Evolutionary conservation across 1,284 basidiomycete genomes (phyloP).

Genomic region (Pseudomicrostroma phylloplanum): DNA sequence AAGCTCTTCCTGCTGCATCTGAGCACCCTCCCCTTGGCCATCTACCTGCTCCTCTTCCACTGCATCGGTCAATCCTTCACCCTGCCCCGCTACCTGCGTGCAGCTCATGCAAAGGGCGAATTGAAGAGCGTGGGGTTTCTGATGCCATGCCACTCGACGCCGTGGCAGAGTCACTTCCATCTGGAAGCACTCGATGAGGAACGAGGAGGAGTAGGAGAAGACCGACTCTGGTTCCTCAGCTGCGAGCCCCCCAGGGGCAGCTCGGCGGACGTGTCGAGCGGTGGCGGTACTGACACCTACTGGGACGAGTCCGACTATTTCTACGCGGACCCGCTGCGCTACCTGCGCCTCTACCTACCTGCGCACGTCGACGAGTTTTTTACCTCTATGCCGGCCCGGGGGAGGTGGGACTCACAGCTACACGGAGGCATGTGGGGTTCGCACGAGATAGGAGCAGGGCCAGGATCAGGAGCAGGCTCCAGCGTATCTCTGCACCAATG

Average conservation of each 20-base stretch:
- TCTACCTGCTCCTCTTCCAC: conserved; percentile 33
- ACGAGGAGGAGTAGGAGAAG: conserved; percentile 8
- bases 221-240: conserved; percentile 68
- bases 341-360: conserved; percentile 66
- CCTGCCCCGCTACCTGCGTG: conserved; percentile 21
- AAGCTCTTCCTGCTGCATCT: conserved; percentile 13
- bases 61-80: conserved; percentile 24
- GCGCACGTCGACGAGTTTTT: conserved; percentile 60
- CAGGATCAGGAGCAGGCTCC: background rate
- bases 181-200: background rate
- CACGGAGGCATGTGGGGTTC: conserved; percentile 41
- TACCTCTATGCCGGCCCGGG: too few relatives aligned
- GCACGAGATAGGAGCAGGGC: too few relatives aligned
- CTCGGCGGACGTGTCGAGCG: background rate
- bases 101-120: conserved; percentile 17
- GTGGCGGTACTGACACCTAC: conserved; percentile 55
- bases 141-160: conserved; percentile 98
- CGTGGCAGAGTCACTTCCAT: conserved; percentile 86
- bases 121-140: conserved; percentile 67
- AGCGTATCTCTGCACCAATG: conserved; percentile 54
- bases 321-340: conserved; percentile 65
- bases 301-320: conserved; percentile 78
- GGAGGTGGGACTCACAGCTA: conserved; percentile 60
- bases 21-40: conserved; percentile 21
- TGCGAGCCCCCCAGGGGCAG: conserved; percentile 67